Evolutionary conservation across 2,329 filamentous ascomycete genomes (phyloP).

Genomic region (Alternaria rosae): DNA sequence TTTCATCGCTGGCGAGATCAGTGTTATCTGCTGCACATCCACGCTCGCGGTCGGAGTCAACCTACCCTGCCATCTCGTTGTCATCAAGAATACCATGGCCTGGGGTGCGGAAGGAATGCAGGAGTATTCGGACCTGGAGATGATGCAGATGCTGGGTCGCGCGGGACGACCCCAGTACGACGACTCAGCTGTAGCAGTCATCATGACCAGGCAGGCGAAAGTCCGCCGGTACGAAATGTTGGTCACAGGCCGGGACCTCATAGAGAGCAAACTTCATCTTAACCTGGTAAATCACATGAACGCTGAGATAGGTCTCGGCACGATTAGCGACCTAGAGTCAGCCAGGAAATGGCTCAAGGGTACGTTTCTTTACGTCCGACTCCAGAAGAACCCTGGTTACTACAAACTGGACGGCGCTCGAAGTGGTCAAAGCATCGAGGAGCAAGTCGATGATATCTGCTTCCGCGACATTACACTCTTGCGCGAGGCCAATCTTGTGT

Average conservation of each 20-base stretch:
- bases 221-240: slow-evolving; percentile 74
- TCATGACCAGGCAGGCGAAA: slow-evolving; percentile 75
- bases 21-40: slow-evolving; percentile 85
- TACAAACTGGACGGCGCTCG: slow-evolving; percentile 70
- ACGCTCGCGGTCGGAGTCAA: slow-evolving; percentile 86
- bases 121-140: slow-evolving; percentile 82
- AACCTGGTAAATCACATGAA: slow-evolving; percentile 86
- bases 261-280: slow-evolving; percentile 80
- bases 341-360: slow-evolving; percentile 78
- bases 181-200: slow-evolving; percentile 75
- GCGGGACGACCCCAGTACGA: slow-evolving; percentile 87
- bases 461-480: slow-evolving; percentile 72
- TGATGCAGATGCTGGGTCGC: slow-evolving; percentile 90
- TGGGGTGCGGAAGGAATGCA: slow-evolving; percentile 64
- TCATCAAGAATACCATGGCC: slow-evolving; percentile 79
- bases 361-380: slow-evolving; percentile 79
- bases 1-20: slow-evolving; percentile 75
- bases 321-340: slow-evolving; percentile 68
- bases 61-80: slow-evolving; percentile 80
- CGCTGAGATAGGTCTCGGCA: slow-evolving; percentile 80
- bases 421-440: slow-evolving; percentile 62
- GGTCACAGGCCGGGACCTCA: slow-evolving; percentile 72
- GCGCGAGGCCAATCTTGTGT: slow-evolving; percentile 66
- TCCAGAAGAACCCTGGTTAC: slow-evolving; percentile 73
- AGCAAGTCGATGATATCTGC: slow-evolving; percentile 74